These are phyloP conservation scores for Penicillium sp. DNA, from an alignment of 2,329 filamentous ascomycete genomes.

Conservation along the genomic window DNA sequence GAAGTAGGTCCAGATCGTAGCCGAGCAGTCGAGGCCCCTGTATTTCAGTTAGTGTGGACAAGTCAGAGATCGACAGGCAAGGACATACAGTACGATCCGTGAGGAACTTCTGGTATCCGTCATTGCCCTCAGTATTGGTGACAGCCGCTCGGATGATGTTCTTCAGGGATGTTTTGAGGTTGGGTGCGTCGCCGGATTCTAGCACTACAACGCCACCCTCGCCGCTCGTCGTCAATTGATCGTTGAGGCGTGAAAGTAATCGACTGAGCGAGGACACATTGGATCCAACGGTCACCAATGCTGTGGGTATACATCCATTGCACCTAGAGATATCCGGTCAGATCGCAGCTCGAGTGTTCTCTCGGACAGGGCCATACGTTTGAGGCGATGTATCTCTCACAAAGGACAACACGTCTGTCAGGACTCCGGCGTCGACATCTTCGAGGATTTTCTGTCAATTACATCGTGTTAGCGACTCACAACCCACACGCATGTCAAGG, in stretches of 20 bases:
- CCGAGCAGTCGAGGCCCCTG: constrained; percentile 43
- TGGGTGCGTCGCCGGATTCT: constrained; percentile 46
- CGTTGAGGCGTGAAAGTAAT: constrained; percentile 39
- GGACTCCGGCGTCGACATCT: constrained; percentile 40
- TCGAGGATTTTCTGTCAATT: constrained; percentile 33
- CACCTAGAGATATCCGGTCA: constrained; percentile 29
- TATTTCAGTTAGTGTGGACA: constrained; percentile 9
- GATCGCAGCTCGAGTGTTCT: neutral
- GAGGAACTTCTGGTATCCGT: constrained; percentile 40
- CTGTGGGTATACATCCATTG: constrained; percentile 42
- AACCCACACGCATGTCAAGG: neutral
- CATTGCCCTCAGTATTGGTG: constrained; percentile 37
- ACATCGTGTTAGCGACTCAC: constrained; percentile 9
- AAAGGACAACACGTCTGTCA: constrained; percentile 40
- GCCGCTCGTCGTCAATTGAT: constrained; percentile 29
- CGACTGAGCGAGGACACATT: constrained; percentile 43
- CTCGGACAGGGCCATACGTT: constrained; percentile 29
- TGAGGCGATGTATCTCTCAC: constrained; percentile 34
- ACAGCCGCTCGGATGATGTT: constrained; percentile 46
- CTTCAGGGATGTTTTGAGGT: constrained; percentile 47
- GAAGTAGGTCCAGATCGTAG: constrained; percentile 48
- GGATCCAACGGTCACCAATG: constrained; percentile 44
- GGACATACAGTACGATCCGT: constrained; percentile 39
- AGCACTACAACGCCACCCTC: constrained; percentile 41
- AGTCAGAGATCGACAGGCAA: neutral